Evolutionary conservation across 192 early-diverging fungal species (phyloP), one percentile per base, ranked within the genome.

Genomic region (Kickxella alabastrina): DNA sequence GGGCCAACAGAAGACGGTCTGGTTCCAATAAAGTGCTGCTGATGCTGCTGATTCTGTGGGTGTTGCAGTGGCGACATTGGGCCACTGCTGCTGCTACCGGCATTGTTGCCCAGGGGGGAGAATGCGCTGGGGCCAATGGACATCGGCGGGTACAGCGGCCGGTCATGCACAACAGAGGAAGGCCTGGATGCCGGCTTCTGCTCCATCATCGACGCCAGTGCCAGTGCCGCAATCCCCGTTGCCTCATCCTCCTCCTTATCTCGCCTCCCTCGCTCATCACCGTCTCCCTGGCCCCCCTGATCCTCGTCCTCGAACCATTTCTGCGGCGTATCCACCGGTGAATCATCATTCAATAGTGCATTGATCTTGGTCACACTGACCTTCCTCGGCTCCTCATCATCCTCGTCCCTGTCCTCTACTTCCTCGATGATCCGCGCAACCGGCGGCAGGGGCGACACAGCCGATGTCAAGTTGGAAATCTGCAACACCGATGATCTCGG

Each of bases 141-240:
- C n/a, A n/a, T n/a, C n/a, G n/a, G n/a, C n/a, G n/a, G n/a, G n/a
- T n/a, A n/a, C n/a, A n/a, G n/a, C n/a, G n/a, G n/a, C n/a, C n/a
- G n/a, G n/a, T n/a, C n/a, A n/a, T n/a, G n/a, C n/a, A n/a, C n/a
- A n/a, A n/a, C n/a, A n/a, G n/a, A n/a, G n/a, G n/a, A n/a, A n/a
- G n/a, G n/a, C n/a, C n/a, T n/a, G n/a, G n/a, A n/a, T n/a, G n/a
- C n/a, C n/a, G n/a, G 52, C 6, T 44, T 19, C 2, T 26, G 52
- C 4, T 56, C 69, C 69, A 73, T 67, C 71, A 75, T 75, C 12
- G 71, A 62, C 24, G 71, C 71, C 47, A 75, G 39, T 18, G 71
- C 71, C 55, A 75, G 14, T 4, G 71, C 71, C 1, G 71, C 71
- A 17, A 75, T 66, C 1, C 71, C 71, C 3, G 71, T 75, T 8